These are phyloP conservation scores for Solidago caesia DNA, from an alignment of 129 eudicot genomes.

Conservation along the genomic window DNA sequence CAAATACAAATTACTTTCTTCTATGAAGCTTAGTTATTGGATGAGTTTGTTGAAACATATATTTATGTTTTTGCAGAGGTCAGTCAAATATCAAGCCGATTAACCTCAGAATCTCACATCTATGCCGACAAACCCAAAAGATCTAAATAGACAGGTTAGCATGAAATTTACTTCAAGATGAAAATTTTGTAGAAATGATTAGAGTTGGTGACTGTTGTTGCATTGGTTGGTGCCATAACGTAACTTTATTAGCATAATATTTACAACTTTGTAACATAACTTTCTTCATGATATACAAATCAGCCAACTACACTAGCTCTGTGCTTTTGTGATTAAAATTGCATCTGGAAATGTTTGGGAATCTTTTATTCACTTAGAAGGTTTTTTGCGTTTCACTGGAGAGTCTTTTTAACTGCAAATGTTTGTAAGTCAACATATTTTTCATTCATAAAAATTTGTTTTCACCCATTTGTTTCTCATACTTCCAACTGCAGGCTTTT, in stretches of 20 bases:
- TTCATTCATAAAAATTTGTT: slow-evolving; percentile 8
- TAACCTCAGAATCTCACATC: slow-evolving; percentile 93
- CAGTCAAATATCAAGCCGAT: slow-evolving; percentile 94
- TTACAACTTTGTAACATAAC: too few relatives aligned
- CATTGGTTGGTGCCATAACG: background rate
- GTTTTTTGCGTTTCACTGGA: background rate
- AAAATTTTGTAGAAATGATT: slow-evolving; percentile 14
- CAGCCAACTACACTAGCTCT: too few relatives aligned
- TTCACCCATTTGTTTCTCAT: slow-evolving; percentile 5
- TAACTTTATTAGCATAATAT: background rate
- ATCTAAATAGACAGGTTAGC: slow-evolving; percentile 87
- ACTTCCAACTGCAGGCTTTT: slow-evolving; percentile 56
- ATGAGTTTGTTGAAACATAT: slow-evolving; percentile 4
- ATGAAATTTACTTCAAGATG: slow-evolving; percentile 5
- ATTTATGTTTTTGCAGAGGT: slow-evolving; percentile 64
- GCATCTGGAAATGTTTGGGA: too few relatives aligned
- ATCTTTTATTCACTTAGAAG: background rate
- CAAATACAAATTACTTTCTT: background rate
- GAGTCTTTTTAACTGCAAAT: too few relatives aligned
- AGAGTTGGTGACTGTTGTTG: background rate
- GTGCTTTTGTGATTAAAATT: too few relatives aligned
- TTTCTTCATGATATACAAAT: too few relatives aligned
- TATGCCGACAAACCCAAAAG: slow-evolving; percentile 90
- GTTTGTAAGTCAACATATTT: background rate
- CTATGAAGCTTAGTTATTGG: slow-evolving; percentile 4